These are phyloP conservation scores for Mycena rebaudengoi DNA, from an alignment of 768 basidiomycete species.

Conservation along the genomic window DNA sequence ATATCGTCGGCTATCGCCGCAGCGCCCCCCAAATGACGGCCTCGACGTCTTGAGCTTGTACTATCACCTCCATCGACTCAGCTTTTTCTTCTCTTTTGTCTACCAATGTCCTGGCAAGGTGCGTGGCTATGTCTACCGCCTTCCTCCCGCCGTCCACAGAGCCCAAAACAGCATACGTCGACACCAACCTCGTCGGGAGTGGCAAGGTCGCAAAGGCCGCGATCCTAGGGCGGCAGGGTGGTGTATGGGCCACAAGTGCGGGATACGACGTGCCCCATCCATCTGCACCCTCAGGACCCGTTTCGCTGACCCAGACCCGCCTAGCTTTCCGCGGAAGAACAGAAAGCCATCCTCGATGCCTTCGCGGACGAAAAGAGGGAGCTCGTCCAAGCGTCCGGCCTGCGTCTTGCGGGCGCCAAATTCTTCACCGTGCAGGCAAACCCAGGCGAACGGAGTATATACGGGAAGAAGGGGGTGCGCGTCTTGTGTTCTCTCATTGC, in stretches of 20 bases:
- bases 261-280: conserved; percentile 64
- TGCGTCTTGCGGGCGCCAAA: conserved; percentile 75
- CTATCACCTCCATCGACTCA: conserved; percentile 24
- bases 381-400: conserved; percentile 60
- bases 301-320: conserved; percentile 2
- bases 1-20: conserved; percentile 23
- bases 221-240: conserved; percentile 76
- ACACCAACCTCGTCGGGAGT: conserved; percentile 78
- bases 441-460: conserved; percentile 54
- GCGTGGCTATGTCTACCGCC: not conserved
- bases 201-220: conserved; percentile 82
- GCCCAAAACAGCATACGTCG: conserved; percentile 73
- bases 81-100: conserved; percentile 11
- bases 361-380: conserved; percentile 54
- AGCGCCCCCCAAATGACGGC: not conserved
- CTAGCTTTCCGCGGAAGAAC: conserved; percentile 73
- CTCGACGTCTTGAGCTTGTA: conserved; percentile 12
- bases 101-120: conserved; percentile 30
- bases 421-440: conserved; percentile 70
- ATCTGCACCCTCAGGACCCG: not conserved
- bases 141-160: not conserved
- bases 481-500: not conserved
- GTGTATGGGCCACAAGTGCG: conserved; percentile 75
- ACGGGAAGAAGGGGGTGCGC: conserved; percentile 82
- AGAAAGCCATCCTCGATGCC: conserved; percentile 60